Evolutionary conservation across 192 early-diverging fungal genomes (phyloP).

Genomic region (Coemansia sp.): DNA sequence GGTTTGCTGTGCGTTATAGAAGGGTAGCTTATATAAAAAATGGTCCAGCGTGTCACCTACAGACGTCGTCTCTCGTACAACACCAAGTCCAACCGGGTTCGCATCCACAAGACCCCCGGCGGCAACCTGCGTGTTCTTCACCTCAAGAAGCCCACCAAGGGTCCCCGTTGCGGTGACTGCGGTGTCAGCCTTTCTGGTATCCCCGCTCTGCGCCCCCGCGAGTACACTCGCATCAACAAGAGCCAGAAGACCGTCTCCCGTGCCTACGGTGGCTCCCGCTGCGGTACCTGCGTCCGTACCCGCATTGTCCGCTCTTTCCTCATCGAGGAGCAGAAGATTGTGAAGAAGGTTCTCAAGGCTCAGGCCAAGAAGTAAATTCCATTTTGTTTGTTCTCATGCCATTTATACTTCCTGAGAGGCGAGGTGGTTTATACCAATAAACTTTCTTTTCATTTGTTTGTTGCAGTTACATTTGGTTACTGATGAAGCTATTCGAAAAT

Average conservation of each 20-base stretch:
- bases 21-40: constrained; percentile 49
- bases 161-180: constrained; percentile 97
- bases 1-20: neutral
- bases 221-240: constrained; percentile 90
- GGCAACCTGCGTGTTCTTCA: constrained; percentile 90
- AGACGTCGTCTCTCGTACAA: constrained; percentile 85
- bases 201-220: constrained; percentile 88
- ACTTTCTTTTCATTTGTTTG: neutral
- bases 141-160: constrained; percentile 89
- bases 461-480: neutral
- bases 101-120: constrained; percentile 79
- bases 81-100: constrained; percentile 83
- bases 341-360: constrained; percentile 97
- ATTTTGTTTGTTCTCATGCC: neutral
- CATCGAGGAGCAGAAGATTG: constrained; percentile 99
- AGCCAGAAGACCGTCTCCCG: constrained; percentile 91
- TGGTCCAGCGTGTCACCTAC: constrained; percentile 79
- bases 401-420: constrained; percentile 1
- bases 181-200: constrained; percentile 86
- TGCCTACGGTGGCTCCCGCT: constrained; percentile 97
- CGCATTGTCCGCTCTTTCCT: constrained; percentile 98
- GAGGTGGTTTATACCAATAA: neutral
- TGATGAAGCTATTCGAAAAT: neutral
- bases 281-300: constrained; percentile 80
- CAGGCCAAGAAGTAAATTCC: constrained; percentile 58